Conservation (phyloP, 768 basidiomycete species). For the Amanita rubescens region DNA sequence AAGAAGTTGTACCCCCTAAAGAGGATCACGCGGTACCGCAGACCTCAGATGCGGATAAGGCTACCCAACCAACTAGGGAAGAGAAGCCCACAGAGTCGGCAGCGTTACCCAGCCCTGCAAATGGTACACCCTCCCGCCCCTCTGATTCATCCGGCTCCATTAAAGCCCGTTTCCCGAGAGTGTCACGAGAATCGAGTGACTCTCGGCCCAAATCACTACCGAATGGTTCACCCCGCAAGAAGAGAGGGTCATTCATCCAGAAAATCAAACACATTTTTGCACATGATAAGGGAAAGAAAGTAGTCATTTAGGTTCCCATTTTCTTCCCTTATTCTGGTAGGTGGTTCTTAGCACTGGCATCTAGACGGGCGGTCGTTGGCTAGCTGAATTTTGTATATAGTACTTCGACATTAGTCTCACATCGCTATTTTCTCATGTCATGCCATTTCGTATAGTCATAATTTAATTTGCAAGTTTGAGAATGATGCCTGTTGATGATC, state of each 20-base stretch:
- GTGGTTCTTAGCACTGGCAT: no score
- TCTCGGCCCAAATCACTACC: background rate
- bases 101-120: background rate
- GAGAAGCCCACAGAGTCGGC: background rate
- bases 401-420: background rate
- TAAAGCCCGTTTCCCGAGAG: background rate
- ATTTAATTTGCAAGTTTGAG: background rate
- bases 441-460: background rate
- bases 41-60: background rate
- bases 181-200: background rate
- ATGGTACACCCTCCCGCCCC: background rate
- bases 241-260: conserved; percentile 44
- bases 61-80: background rate
- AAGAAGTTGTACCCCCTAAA: background rate
- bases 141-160: background rate
- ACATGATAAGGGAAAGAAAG: conserved; percentile 31
- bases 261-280: conserved; percentile 46
- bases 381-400: background rate
- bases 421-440: background rate
- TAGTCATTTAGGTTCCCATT: background rate
- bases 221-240: conserved; percentile 34
- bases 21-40: no score
- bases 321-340: background rate
- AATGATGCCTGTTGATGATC: background rate
- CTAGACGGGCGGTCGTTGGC: no score